A percentile compares a stretch with the other conserved stretches of the same genome.
Evolutionary conservation across 257 asterid genomes (phyloP).

Genomic region (Solanum neorickii): DNA sequence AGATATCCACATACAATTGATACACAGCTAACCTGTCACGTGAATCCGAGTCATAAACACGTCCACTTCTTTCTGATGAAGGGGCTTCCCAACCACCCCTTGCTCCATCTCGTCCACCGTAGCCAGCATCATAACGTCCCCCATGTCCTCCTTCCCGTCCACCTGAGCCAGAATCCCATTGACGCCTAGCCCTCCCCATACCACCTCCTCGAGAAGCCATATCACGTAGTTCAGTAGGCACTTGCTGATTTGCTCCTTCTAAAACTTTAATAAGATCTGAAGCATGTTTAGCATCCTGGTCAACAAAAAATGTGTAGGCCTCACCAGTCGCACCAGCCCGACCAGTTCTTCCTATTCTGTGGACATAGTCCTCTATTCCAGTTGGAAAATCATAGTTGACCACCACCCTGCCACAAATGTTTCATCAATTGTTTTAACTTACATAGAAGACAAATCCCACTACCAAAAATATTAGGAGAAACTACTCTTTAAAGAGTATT

Average conservation of each 20-base stretch:
- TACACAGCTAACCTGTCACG: conserved; percentile 30
- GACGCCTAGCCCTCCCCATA: conserved; percentile 58
- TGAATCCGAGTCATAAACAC: conserved; percentile 33
- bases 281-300: conserved; percentile 80
- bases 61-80: conserved; percentile 22
- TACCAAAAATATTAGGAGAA: not conserved
- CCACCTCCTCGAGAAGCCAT: conserved; percentile 85
- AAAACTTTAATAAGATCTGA: conserved; percentile 70
- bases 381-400: conserved; percentile 87
- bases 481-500: not conserved
- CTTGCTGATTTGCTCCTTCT: conserved; percentile 85
- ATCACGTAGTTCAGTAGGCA: conserved; percentile 66
- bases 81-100: conserved; percentile 31
- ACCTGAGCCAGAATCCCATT: conserved; percentile 66
- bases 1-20: not conserved
- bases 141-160: conserved; percentile 54
- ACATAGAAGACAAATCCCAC: not conserved
- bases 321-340: conserved; percentile 96
- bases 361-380: conserved; percentile 95
- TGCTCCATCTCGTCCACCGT: conserved; percentile 46
- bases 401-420: conserved; percentile 58
- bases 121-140: conserved; percentile 39
- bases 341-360: conserved; percentile 99
- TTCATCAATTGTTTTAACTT: not conserved
- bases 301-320: conserved; percentile 70